phyloP scores from a whole-genome alignment of 257 asterid species.

The Solanum megistacrolobum region DNA sequence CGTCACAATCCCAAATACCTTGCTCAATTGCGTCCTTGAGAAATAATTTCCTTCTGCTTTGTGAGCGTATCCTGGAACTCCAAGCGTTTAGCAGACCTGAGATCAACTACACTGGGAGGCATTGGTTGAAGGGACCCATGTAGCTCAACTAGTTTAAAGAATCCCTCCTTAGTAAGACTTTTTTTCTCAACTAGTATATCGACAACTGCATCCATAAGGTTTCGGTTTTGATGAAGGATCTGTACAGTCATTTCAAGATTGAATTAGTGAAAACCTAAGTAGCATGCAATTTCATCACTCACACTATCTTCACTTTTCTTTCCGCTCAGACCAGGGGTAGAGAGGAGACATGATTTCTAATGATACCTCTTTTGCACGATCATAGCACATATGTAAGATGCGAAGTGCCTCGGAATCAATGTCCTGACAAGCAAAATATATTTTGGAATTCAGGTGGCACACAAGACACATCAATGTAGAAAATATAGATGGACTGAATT shows the following conservation, averaged over 20 bases:
- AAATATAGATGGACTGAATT: background rate
- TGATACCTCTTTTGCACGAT: constrained; percentile 69
- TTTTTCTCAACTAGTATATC: constrained; percentile 57
- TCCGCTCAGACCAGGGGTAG: background rate
- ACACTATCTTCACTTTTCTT: background rate
- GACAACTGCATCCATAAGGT: constrained; percentile 70
- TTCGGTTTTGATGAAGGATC: constrained; percentile 59
- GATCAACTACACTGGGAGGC: constrained; percentile 69
- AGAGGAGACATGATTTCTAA: background rate
- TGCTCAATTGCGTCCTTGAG: background rate
- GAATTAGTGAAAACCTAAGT: background rate
- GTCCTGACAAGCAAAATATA: constrained; percentile 33
- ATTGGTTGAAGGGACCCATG: constrained; percentile 57
- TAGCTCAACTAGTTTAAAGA: constrained; percentile 50
- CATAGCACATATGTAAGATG: constrained; percentile 55
- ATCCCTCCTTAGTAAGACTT: constrained; percentile 70
- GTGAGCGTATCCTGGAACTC: constrained; percentile 33
- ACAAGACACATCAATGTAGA: background rate
- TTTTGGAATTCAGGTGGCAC: background rate
- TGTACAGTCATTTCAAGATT: constrained; percentile 16
- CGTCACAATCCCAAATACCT: background rate
- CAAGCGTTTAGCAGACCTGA: constrained; percentile 40
- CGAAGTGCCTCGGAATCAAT: constrained; percentile 70
- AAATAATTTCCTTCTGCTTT: constrained; percentile 12
- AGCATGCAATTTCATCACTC: background rate